Evolutionary conservation across 257 asterid genomes (phyloP).

Genomic region (Solanum chilense): DNA sequence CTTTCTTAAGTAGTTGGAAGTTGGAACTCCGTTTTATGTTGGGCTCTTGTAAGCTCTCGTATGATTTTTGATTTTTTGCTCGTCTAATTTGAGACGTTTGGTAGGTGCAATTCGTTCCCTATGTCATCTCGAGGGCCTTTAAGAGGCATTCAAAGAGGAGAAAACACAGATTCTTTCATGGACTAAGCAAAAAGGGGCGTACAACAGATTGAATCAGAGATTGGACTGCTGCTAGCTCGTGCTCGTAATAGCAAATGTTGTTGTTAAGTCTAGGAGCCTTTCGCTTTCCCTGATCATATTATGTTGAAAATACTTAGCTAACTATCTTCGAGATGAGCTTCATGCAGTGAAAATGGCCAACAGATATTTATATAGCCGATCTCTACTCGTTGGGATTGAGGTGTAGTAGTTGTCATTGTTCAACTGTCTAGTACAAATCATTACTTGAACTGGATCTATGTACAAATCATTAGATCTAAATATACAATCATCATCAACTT

Average conservation of each 20-base stretch:
- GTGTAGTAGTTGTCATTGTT: not conserved
- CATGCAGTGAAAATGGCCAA: not conserved
- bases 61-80: not conserved
- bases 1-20: not conserved
- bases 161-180: conserved; percentile 73
- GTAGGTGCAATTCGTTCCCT: conserved; percentile 73
- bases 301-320: not conserved
- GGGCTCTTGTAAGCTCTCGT: not conserved
- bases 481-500: not conserved
- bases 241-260: not conserved
- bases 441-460: not conserved
- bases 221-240: not conserved
- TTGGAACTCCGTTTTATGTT: not conserved
- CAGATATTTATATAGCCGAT: not conserved
- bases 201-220: not conserved
- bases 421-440: not conserved
- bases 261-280: not conserved
- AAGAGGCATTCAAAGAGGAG: conserved; percentile 57
- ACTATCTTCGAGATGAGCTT: not conserved
- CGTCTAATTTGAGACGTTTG: not conserved
- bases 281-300: not conserved
- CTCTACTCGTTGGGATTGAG: not conserved
- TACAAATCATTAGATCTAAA: not conserved
- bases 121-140: conserved; percentile 48
- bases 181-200: conserved; percentile 39